A percentile compares a stretch with the other conserved stretches of the same genome.
These are phyloP conservation scores for Triadica sebifera DNA, from an alignment of 345 rosid genomes.

Conservation along the genomic window DNA sequence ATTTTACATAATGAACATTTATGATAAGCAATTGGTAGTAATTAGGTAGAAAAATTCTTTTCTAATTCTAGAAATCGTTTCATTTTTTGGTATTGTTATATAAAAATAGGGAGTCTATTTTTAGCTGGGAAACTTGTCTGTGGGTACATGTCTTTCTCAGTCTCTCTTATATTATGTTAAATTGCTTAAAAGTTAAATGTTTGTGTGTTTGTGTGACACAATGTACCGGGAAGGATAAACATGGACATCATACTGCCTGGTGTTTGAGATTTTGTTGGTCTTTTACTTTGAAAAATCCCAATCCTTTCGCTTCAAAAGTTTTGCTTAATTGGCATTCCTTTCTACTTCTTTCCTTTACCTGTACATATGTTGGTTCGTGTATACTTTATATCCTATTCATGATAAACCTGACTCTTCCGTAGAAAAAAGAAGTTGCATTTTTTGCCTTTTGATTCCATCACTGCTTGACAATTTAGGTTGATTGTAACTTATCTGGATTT, in stretches of 20 bases:
- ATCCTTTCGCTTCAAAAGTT: neutral
- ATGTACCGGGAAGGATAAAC: neutral
- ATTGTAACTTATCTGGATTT: conserved; percentile 4
- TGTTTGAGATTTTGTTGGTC: neutral
- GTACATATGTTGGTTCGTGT: neutral
- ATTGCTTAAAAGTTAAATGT: neutral
- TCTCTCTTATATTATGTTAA: neutral
- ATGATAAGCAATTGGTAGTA: neutral
- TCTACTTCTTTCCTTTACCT: neutral
- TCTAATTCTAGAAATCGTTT: too few species aligned
- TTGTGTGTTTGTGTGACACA: neutral
- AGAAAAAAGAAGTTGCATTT: neutral
- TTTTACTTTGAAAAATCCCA: neutral
- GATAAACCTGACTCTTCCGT: neutral
- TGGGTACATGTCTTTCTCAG: neutral
- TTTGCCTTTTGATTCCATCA: neutral
- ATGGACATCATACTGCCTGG: neutral
- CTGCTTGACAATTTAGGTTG: neutral
- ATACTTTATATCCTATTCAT: neutral
- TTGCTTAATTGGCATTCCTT: neutral
- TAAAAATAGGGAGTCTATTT: too few species aligned
- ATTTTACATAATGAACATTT: neutral
- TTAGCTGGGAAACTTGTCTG: neutral
- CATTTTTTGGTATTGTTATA: too few species aligned
- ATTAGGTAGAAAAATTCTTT: too few species aligned